Evolutionary conservation across 2,329 filamentous ascomycete genomes (phyloP).

Genomic region (Calonectria pauciramosa): DNA sequence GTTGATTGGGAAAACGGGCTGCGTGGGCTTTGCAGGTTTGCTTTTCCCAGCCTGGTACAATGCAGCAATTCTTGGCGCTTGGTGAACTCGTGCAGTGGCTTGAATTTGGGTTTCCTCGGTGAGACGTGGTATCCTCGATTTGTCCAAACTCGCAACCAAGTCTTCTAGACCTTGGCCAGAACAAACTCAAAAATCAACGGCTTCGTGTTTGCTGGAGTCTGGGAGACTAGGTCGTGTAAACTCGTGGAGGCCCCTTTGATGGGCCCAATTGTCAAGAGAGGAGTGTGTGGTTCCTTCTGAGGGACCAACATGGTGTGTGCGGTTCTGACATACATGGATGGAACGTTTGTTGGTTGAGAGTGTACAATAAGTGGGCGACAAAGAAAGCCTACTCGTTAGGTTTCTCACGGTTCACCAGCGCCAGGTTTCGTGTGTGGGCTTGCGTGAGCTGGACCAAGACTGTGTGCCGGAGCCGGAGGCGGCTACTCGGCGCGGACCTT

Average conservation of each 20-base stretch:
- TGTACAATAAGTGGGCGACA: neutral
- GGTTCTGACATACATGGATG: neutral
- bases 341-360: neutral
- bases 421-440: neutral
- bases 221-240: neutral
- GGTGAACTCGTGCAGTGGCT: conserved; percentile 35
- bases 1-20: conserved; percentile 27
- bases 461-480: conserved; percentile 8
- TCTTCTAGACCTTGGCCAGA: conserved; percentile 10
- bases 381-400: neutral
- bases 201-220: neutral
- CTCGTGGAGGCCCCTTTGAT: neutral
- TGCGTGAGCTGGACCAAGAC: neutral
- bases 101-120: conserved; percentile 36
- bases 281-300: neutral
- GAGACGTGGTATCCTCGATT: conserved; percentile 23
- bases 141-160: conserved; percentile 31
- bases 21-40: conserved; percentile 8
- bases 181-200: neutral
- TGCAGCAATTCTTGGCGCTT: conserved; percentile 16
- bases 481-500: conserved; percentile 35
- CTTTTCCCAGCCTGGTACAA: conserved; percentile 33
- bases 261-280: neutral
- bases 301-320: neutral
- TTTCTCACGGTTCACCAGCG: neutral